A percentile compares a stretch with the other conserved stretches of the same genome.
Conservation (phyloP, 129 eudicot species). For the Tanacetum coccineum region DNA sequence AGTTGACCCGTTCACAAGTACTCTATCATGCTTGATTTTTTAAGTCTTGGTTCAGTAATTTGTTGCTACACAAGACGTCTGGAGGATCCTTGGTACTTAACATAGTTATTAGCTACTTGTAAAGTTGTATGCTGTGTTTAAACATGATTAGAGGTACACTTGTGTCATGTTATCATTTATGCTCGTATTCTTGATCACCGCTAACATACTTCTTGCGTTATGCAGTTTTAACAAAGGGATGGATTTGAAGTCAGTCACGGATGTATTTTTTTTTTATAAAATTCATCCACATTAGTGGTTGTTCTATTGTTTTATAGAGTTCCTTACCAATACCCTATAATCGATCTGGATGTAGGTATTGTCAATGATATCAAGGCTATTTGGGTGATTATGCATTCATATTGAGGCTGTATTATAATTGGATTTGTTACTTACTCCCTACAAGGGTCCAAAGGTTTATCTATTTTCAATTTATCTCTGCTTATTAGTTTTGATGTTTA, state of each 20-base stretch:
- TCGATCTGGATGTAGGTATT: too few species aligned
- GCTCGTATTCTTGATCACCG: not conserved
- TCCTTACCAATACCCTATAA: too few species aligned
- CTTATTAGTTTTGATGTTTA: too few species aligned
- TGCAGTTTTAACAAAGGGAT: slow-evolving; percentile 56
- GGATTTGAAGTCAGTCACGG: slow-evolving; percentile 46
- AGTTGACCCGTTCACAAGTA: not conserved
- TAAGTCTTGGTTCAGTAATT: not conserved
- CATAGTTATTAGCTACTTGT: not conserved
- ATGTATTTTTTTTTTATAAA: too few species aligned
- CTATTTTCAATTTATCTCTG: too few species aligned
- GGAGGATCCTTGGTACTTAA: not conserved
- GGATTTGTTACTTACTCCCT: too few species aligned
- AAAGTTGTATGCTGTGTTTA: not conserved
- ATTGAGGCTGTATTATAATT: too few species aligned
- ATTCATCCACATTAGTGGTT: too few species aligned
- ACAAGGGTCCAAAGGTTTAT: too few species aligned
- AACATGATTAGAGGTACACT: not conserved
- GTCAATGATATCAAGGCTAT: too few species aligned
- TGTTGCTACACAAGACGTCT: not conserved
- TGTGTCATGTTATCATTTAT: not conserved
- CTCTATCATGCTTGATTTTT: not conserved
- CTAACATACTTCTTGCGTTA: slow-evolving; percentile 1
- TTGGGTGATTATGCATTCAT: too few species aligned
- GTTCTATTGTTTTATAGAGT: too few species aligned